Evolutionary conservation across 768 basidiomycete genomes (phyloP).

Genomic region (Suillus bovinus): DNA sequence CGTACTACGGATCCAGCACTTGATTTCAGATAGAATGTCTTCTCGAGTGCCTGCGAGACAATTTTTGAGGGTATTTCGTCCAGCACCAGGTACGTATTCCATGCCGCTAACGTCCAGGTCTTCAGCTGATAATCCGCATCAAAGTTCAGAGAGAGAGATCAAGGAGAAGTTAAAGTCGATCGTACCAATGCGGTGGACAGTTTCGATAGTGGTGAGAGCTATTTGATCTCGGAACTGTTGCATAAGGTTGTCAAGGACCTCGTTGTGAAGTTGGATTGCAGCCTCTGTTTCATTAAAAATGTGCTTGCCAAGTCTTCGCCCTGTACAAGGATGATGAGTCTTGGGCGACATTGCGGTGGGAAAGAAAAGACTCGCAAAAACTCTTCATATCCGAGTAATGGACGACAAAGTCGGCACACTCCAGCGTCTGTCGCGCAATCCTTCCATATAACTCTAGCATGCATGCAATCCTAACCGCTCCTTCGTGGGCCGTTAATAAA

Average conservation of each 20-base stretch:
- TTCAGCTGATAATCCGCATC: neutral
- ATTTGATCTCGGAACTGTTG: too few relatives aligned
- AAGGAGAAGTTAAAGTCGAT: neutral
- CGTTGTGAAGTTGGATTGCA: too few relatives aligned
- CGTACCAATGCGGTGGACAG: neutral
- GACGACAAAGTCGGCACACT: too few relatives aligned
- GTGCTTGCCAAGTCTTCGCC: neutral
- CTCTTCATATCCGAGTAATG: too few relatives aligned
- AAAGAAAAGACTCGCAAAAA: too few relatives aligned
- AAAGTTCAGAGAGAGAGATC: neutral
- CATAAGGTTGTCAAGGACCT: too few relatives aligned
- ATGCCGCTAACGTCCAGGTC: neutral
- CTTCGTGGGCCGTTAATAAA: too few relatives aligned
- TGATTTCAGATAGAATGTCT: constrained; percentile 16
- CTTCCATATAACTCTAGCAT: neutral
- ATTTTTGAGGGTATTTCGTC: neutral
- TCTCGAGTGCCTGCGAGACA: neutral
- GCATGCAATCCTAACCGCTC: too few relatives aligned
- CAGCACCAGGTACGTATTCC: neutral
- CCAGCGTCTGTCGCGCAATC: too few relatives aligned
- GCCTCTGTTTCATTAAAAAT: too few relatives aligned
- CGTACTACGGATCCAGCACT: constrained; percentile 12
- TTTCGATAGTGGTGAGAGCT: too few relatives aligned
- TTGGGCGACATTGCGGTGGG: neutral
- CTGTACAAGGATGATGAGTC: neutral